Conservation (phyloP, 306 rosid species). For the Sindora glabra region DNA sequence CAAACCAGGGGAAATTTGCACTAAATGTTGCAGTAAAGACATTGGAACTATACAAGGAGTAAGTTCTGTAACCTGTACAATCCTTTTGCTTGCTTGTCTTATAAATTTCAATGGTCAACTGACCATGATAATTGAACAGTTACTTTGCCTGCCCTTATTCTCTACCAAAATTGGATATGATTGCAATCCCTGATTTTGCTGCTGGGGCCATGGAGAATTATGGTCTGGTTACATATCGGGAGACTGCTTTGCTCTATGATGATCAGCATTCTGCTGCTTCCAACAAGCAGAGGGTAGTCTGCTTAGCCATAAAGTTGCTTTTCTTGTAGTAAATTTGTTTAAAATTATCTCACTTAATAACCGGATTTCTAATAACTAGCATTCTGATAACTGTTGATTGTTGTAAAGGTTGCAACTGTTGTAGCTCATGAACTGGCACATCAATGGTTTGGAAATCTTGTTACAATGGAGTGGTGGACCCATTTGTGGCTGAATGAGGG, state of each 20-base stretch:
- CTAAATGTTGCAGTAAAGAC: conserved; percentile 73
- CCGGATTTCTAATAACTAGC: conserved; percentile 3
- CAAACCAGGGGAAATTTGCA: conserved; percentile 81
- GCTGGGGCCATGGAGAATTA: conserved; percentile 99
- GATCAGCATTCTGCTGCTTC: conserved; percentile 85
- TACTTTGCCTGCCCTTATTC: conserved; percentile 83
- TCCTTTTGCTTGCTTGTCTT: not conserved
- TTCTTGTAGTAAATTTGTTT: conserved; percentile 6
- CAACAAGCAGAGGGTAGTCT: conserved; percentile 77
- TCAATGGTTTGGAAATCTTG: conserved; percentile 98
- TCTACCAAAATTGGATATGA: conserved; percentile 89
- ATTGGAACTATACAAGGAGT: conserved; percentile 70
- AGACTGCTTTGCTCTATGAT: conserved; percentile 89
- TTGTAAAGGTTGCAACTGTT: conserved; percentile 66
- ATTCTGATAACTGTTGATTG: conserved; percentile 18
- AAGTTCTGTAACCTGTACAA: conserved; percentile 21
- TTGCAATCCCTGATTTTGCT: conserved; percentile 96
- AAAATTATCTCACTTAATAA: conserved; percentile 9
- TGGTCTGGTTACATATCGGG: conserved; percentile 90
- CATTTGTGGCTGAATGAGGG: conserved; percentile 98
- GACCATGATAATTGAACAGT: conserved; percentile 38
- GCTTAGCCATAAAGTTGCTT: conserved; percentile 12
- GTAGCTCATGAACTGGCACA: conserved; percentile 98
- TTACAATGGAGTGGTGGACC: conserved; percentile 99
- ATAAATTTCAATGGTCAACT: conserved; percentile 9